Percentiles rank a stretch among this genome's conserved stretches.
These are phyloP conservation scores for Claviceps fusiformis DNA, from an alignment of 2,329 filamentous ascomycete genomes.

Conservation along the genomic window DNA sequence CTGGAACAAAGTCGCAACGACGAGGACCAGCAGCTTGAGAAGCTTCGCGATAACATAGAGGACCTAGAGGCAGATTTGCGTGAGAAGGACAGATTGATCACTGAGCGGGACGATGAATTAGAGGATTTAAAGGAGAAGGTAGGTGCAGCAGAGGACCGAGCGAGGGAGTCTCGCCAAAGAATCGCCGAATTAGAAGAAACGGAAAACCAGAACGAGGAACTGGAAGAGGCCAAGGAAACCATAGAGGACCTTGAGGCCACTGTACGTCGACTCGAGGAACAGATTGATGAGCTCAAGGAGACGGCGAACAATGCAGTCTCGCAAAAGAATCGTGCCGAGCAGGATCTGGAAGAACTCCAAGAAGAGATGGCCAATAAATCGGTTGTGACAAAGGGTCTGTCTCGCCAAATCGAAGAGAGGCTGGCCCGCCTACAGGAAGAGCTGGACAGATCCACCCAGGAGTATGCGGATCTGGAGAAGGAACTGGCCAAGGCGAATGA, in stretches of 20 bases:
- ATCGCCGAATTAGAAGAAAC: constrained; percentile 44
- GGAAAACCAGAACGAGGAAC: constrained; percentile 34
- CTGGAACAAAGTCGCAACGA: constrained; percentile 43
- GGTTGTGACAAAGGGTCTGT: constrained; percentile 59
- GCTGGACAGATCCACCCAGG: constrained; percentile 37
- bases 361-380: constrained; percentile 72
- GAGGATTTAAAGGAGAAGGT: constrained; percentile 48
- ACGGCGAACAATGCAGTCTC: constrained; percentile 38
- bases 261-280: constrained; percentile 38
- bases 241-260: constrained; percentile 45
- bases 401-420: constrained; percentile 62
- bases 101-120: constrained; percentile 62
- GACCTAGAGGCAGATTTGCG: constrained; percentile 65
- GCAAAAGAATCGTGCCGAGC: constrained; percentile 44
- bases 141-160: constrained; percentile 41
- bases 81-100: constrained; percentile 60
- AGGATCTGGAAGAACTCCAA: constrained; percentile 51
- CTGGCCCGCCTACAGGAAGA: constrained; percentile 52
- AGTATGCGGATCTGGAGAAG: constrained; percentile 38
- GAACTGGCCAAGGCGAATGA: constrained; percentile 32
- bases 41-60: constrained; percentile 58
- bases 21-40: constrained; percentile 47
- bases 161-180: constrained; percentile 40
- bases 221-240: constrained; percentile 42
- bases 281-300: constrained; percentile 40